A percentile compares a stretch with the other conserved stretches of the same genome.
phyloP scores from a whole-genome alignment of 2,329 filamentous ascomycete species.

The Xylaria sp. region DNA sequence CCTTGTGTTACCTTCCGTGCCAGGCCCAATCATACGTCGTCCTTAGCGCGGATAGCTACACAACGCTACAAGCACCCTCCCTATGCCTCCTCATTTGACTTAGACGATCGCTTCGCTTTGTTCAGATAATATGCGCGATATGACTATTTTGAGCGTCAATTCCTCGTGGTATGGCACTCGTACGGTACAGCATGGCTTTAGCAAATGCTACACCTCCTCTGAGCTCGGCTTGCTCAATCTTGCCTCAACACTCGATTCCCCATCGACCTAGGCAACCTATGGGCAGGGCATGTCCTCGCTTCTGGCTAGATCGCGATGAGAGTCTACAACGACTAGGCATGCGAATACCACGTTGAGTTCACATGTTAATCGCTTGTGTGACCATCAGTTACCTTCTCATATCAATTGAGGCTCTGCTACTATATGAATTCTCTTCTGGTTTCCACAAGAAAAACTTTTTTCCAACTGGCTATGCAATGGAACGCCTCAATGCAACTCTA shows the following conservation, averaged over 20 bases:
- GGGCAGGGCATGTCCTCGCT: not conserved
- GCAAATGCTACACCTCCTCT: not conserved
- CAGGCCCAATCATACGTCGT: conserved; percentile 19
- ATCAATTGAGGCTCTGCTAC: conserved; percentile 33
- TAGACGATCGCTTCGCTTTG: conserved; percentile 1
- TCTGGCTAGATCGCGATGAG: conserved; percentile 1
- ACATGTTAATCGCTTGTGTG: conserved; percentile 11
- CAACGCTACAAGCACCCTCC: not conserved
- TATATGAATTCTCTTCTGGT: conserved; percentile 10
- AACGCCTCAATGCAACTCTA: conserved; percentile 30
- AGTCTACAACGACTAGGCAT: conserved; percentile 1
- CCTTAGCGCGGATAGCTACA: conserved; percentile 31
- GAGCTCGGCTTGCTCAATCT: not conserved
- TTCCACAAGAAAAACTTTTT: not conserved
- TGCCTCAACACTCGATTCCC: not conserved
- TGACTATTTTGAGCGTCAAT: not conserved
- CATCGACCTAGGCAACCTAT: no score
- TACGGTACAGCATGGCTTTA: not conserved
- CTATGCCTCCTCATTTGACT: not conserved
- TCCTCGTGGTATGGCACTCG: not conserved
- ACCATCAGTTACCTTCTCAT: not conserved
- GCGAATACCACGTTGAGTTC: conserved; percentile 20
- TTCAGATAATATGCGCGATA: not conserved
- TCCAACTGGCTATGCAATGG: conserved; percentile 16
- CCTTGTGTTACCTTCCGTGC: conserved; percentile 28